Base-by-base conservation (phyloP, 2,329 filamentous ascomycete species). In the Balansia obtecta region DNA sequence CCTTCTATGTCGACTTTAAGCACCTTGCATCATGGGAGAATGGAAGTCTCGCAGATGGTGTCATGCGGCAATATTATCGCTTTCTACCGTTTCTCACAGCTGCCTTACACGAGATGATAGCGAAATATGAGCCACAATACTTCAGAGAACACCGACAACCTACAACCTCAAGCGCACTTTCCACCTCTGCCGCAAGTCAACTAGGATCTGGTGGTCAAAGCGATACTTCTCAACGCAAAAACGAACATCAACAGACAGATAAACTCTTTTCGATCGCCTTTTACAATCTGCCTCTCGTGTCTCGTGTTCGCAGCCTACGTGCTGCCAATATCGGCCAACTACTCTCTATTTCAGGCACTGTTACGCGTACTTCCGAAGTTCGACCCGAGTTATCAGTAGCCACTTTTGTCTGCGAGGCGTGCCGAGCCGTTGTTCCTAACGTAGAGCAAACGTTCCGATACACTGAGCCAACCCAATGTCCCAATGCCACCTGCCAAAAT, bases 381-480 rank as follows among this genome's bases (percentile, higher is more conserved):
- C 82, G 93, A 34, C 93, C 93, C 0, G 93, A 98, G 68, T 71
- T 98, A 53, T 94, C 89, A 2, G 74, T 95, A 20, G 93, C 87
- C 6, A 96, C 93, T 0, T 98, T 98, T 61, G 81, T 84, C 50
- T 98, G 93, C 67, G 87, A 96, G 65, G 80, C 77, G 45, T 98
- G 93, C 71, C 85, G 87, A 56, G 83, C 82, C 3, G 82, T 90
- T 1, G 81, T 95, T 6, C 83, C 87, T 38, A 94, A 96, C 63
- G 83, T 98, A 30, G 93, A 98, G 68, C 93, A 98, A 70, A 95
- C 88, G 0, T 98, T 98, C 71, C 83, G 89, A 62, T 98, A 96
- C 68, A 96, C 91, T 0, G 93, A 98, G 64, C 93, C 93, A 0
- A 91, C 89, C 3, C 88, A 96, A 70, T 98, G 93, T 59, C 91